Conservation (phyloP, 2,329 filamentous ascomycete species). For the Monilinia fructicola region DNA sequence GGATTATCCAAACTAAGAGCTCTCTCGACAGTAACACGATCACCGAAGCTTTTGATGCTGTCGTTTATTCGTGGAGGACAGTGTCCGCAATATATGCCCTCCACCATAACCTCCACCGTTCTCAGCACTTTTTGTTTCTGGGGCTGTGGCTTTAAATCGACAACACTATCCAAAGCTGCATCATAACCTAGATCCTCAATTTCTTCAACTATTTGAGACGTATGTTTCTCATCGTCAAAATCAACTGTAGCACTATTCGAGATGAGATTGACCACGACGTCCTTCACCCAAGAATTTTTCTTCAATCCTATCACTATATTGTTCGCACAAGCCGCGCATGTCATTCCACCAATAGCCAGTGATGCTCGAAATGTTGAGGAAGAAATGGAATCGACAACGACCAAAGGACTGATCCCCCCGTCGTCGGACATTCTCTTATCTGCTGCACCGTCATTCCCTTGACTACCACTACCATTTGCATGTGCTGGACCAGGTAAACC, state of each 20-base stretch:
- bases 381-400: conserved; percentile 42
- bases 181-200: conserved; percentile 68
- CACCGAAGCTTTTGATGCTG: conserved; percentile 54
- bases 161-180: conserved; percentile 55
- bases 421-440: conserved; percentile 19
- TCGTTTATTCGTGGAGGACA: conserved; percentile 61
- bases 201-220: conserved; percentile 46
- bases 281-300: conserved; percentile 49
- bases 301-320: conserved; percentile 50
- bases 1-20: conserved; percentile 60
- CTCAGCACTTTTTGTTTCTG: conserved; percentile 39
- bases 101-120: conserved; percentile 63
- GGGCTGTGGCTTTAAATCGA: conserved; percentile 32
- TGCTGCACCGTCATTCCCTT: conserved; percentile 4
- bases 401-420: conserved; percentile 27
- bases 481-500: neutral
- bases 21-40: conserved; percentile 50
- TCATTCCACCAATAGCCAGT: conserved; percentile 56
- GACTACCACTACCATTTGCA: neutral
- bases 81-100: conserved; percentile 73
- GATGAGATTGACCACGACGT: conserved; percentile 52
- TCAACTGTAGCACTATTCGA: conserved; percentile 52
- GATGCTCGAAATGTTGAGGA: conserved; percentile 50
- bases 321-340: conserved; percentile 54
- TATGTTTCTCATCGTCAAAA: conserved; percentile 47